Percentiles rank a stretch among this genome's conserved stretches.
Evolutionary conservation across 345 rosid species (phyloP).

Genomic region (Citrus unshiu): DNA sequence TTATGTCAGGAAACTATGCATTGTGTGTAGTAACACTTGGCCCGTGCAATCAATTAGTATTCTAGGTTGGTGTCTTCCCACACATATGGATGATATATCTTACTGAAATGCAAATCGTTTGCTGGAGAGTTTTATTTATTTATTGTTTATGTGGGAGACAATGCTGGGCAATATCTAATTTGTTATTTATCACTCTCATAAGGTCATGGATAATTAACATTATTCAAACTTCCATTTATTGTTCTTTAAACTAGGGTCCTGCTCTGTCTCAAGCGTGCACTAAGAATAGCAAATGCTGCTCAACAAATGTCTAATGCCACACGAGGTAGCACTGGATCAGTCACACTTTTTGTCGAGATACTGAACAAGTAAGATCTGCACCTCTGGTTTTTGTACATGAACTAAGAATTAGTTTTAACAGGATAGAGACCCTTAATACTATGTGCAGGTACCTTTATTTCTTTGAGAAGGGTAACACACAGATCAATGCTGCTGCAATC

Average conservation of each 20-base stretch:
- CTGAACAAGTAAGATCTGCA: conserved; percentile 69
- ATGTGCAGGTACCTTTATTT: conserved; percentile 76
- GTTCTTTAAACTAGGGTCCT: conserved; percentile 53
- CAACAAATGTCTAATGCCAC: conserved; percentile 80
- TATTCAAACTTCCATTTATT: neutral
- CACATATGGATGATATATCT: neutral
- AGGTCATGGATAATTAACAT: neutral
- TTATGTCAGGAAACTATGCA: neutral
- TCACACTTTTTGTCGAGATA: conserved; percentile 82
- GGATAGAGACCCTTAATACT: neutral
- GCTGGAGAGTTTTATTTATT: neutral
- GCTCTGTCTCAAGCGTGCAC: conserved; percentile 87
- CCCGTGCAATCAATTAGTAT: neutral
- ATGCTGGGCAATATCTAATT: neutral
- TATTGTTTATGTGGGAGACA: neutral
- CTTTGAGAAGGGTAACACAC: conserved; percentile 86
- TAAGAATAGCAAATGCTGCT: conserved; percentile 94
- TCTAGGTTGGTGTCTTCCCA: neutral
- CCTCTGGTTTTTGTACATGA: neutral
- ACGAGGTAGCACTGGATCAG: conserved; percentile 80
- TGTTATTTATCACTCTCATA: neutral
- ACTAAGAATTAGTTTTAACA: neutral
- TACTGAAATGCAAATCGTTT: neutral
- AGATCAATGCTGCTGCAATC: conserved; percentile 64
- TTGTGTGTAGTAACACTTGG: neutral